phyloP scores from a whole-genome alignment of 768 basidiomycete species.

The Obba rivulosa region DNA sequence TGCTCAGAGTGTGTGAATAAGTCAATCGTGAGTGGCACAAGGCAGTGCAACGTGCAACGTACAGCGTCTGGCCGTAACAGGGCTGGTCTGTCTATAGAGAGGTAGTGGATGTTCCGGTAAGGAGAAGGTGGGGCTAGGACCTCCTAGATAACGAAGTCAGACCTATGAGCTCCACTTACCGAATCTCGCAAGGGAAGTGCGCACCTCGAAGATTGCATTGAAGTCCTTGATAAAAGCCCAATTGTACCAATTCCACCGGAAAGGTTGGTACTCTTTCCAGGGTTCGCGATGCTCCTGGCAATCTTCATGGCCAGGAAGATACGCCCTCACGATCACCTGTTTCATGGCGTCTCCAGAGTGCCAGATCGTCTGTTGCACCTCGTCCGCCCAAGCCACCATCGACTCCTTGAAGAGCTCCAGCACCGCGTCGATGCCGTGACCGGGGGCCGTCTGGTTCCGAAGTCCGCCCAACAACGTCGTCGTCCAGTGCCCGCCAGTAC shows the following conservation, averaged over 20 bases:
- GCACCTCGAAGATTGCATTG: conserved; percentile 55
- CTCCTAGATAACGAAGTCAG: conserved; percentile 30
- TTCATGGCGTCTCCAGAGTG: conserved; percentile 12
- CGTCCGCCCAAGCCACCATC: conserved; percentile 48
- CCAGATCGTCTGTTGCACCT: conserved; percentile 33
- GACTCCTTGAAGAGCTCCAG: conserved; percentile 53
- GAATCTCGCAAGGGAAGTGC: conserved; percentile 4
- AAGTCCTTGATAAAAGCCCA: conserved; percentile 58
- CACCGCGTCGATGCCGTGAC: conserved; percentile 49
- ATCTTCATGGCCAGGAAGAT: conserved; percentile 61
- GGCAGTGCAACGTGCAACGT: no score
- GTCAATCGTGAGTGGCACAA: neutral
- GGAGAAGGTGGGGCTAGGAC: conserved; percentile 28
- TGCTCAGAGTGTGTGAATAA: conserved; percentile 8
- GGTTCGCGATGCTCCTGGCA: conserved; percentile 47
- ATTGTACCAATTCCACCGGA: conserved; percentile 51
- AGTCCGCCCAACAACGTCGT: conserved; percentile 45
- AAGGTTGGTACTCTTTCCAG: conserved; percentile 41
- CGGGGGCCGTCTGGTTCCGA: conserved; percentile 28
- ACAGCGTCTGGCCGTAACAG: conserved; percentile 63
- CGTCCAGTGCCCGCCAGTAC: conserved; percentile 70
- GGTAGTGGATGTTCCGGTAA: conserved; percentile 52
- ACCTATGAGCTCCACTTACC: neutral
- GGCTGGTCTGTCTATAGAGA: conserved; percentile 57
- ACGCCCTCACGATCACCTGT: conserved; percentile 54